Percentiles rank a stretch among this genome's conserved stretches.
These are phyloP conservation scores for Pisolithus orientalis DNA, from an alignment of 768 basidiomycete species.

Conservation along the genomic window DNA sequence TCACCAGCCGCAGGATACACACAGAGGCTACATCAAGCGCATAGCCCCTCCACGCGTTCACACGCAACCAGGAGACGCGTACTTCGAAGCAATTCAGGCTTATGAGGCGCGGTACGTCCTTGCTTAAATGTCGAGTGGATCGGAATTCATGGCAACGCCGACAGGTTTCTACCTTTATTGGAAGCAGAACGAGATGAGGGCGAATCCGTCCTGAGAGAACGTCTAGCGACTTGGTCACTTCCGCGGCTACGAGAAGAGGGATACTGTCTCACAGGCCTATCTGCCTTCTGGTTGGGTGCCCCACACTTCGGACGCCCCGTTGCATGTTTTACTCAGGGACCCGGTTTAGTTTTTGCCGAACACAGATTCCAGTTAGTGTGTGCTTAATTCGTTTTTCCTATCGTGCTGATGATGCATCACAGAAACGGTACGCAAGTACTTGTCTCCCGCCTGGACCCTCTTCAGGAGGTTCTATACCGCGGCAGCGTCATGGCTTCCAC, in stretches of 20 bases:
- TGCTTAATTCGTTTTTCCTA: neutral
- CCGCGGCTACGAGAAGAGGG: slow-evolving; percentile 60
- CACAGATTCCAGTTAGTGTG: slow-evolving; percentile 64
- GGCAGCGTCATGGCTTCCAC: slow-evolving; percentile 51
- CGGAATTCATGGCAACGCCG: neutral
- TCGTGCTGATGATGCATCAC: slow-evolving; percentile 3
- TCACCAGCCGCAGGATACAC: slow-evolving; percentile 6
- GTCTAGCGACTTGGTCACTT: slow-evolving; percentile 63
- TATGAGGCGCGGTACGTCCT: slow-evolving; percentile 50
- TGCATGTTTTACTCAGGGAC: slow-evolving; percentile 59
- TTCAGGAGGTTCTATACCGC: slow-evolving; percentile 43
- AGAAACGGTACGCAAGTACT: slow-evolving; percentile 71
- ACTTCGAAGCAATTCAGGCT: slow-evolving; percentile 42
- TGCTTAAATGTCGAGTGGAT: neutral
- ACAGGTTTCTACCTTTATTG: slow-evolving; percentile 43
- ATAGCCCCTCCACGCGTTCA: slow-evolving; percentile 30
- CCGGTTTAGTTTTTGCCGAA: slow-evolving; percentile 56
- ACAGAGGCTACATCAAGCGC: slow-evolving; percentile 30
- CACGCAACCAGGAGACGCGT: slow-evolving; percentile 33
- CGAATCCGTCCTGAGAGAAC: slow-evolving; percentile 51
- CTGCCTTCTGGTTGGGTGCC: slow-evolving; percentile 63
- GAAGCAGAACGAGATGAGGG: slow-evolving; percentile 60
- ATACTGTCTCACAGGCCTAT: slow-evolving; percentile 60
- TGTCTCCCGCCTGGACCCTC: slow-evolving; percentile 56
- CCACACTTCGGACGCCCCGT: slow-evolving; percentile 59